Base-by-base conservation (phyloP, 176 grass and related monocot genomes). In the Canna indica region DNA sequence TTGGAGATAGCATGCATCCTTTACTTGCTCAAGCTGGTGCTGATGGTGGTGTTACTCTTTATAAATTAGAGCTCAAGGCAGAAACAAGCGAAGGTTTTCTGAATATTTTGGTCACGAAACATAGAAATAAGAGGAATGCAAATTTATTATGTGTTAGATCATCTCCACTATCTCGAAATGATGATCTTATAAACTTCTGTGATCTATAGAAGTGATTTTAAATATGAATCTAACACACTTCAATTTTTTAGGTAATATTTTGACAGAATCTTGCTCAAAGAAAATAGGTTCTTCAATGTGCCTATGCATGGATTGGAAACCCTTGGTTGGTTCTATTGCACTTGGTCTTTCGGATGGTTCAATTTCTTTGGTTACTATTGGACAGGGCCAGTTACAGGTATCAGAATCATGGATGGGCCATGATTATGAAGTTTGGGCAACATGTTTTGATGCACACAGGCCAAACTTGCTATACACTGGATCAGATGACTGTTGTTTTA, bases 391-490 rank as follows among this genome's bases (percentile, higher is more conserved):
- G 67, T 69, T 92, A 75, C 82, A 91, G 54, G 60, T 90, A 73
- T 85, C 74, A 35, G 71, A 96, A 72, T 81, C 80, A 59, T 97
- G 88, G 93, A 9, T 79, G 18, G 93, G 86, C 36, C 93, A 90
- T 86, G 77, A 92, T 36, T 97, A 85, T 70, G 93, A 97, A 80
- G 82, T 88, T 47, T 97, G 93, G 93, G 86, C 86, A 47, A 86
- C 88, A 47, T 81, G 78, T 79, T 97, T 91, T 73, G 93, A 97
- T 77, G 68, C 71, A 45, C 44, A 65, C 63, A 75, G 81, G 54
- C 86, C 83, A 64, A 52, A 92, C 59, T 58, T 97, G 46, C 65
- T 97, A 69, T 97, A 92, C 65, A 87, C 78, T 12, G 93, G 93
- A 73, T 85, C 93, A 25, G 93, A 90, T 1, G 93, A 92, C 67